Evolutionary conservation across 2,329 filamentous ascomycete genomes (phyloP).

Genomic region (Neofusicoccum umdonicola): DNA sequence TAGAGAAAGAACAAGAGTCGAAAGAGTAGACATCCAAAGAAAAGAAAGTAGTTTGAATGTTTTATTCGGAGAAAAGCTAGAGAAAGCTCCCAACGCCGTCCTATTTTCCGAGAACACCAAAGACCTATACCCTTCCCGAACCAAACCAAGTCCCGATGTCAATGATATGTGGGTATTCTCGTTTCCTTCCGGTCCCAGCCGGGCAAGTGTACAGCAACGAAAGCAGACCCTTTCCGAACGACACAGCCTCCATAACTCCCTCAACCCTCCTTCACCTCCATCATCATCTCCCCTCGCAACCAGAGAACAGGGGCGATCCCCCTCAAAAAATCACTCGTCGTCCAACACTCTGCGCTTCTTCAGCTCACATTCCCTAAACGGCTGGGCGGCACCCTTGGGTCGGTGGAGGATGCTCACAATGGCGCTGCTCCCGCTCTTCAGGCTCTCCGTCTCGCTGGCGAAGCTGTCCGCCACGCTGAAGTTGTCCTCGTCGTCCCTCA

Average conservation of each 20-base stretch:
- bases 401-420: neutral
- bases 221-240: too few relatives aligned
- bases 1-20: constrained; percentile 35
- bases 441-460: neutral
- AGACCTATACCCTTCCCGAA: neutral
- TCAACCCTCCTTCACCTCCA: neutral
- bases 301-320: neutral
- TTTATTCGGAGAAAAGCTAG: too few relatives aligned
- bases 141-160: neutral
- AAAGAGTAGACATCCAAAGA: neutral
- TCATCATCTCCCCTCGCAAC: too few relatives aligned
- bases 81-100: neutral
- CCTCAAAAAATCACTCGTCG: neutral
- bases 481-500: neutral
- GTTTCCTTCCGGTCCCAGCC: neutral
- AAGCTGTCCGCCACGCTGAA: neutral
- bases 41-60: neutral
- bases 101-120: neutral
- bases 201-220: neutral
- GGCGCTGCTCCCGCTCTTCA: neutral
- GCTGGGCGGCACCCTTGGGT: too few relatives aligned
- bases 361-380: neutral
- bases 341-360: neutral
- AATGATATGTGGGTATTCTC: neutral
- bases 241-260: too few relatives aligned